phyloP scores from a whole-genome alignment of 139 green algal genomes.

The Bryopsis sp. region DNA sequence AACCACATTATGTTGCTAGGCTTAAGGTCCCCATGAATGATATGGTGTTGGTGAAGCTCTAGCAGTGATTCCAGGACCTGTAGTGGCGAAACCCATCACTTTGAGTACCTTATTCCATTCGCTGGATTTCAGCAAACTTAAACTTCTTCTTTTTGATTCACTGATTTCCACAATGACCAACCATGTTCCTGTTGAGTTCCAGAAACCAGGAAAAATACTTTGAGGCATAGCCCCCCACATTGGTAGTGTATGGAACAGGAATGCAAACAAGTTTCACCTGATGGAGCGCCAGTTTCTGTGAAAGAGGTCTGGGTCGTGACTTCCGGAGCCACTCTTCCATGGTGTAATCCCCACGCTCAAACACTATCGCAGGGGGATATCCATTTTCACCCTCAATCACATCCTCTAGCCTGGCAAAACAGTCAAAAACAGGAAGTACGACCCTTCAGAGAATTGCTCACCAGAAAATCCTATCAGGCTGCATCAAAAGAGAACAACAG shows the following conservation, averaged over 20 bases:
- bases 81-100: background rate
- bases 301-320: background rate
- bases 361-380: background rate
- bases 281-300: background rate
- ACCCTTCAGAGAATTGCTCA: background rate
- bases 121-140: too few species aligned
- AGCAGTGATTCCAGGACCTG: slow-evolving; percentile 9
- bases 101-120: background rate
- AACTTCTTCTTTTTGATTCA: too few species aligned
- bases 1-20: slow-evolving; percentile 15
- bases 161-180: too few species aligned
- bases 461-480: background rate
- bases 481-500: background rate
- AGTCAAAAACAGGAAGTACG: background rate
- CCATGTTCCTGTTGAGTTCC: too few species aligned
- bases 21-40: slow-evolving; percentile 23
- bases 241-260: too few species aligned
- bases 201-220: too few species aligned
- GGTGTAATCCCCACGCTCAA: slow-evolving; percentile 11
- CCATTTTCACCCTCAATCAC: background rate
- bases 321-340: background rate
- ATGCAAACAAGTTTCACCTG: slow-evolving; percentile 2
- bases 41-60: background rate
- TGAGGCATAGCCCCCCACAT: too few species aligned
- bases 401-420: background rate